These are phyloP conservation scores for Rhinocladiella similis DNA, from an alignment of 2,329 filamentous ascomycete genomes.

Conservation along the genomic window DNA sequence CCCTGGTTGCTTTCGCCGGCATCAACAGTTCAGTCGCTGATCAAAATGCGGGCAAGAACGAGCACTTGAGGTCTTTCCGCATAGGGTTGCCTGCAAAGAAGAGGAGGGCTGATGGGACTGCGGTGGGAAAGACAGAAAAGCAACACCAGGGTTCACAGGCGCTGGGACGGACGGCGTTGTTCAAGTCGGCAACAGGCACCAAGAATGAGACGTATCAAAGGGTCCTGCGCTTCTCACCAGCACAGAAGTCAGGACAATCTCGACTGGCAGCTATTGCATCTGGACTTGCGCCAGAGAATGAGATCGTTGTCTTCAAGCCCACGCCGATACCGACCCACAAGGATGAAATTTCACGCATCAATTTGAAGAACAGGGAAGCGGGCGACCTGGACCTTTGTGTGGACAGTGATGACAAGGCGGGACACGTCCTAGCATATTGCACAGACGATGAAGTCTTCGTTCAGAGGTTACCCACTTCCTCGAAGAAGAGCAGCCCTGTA, in stretches of 20 bases:
- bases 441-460: constrained; percentile 73
- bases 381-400: constrained; percentile 33
- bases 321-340: constrained; percentile 55
- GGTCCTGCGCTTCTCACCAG: constrained; percentile 57
- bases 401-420: constrained; percentile 12
- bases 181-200: constrained; percentile 37
- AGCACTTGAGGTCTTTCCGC: constrained; percentile 77
- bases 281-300: constrained; percentile 70
- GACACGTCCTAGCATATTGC: constrained; percentile 76
- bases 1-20: constrained; percentile 66
- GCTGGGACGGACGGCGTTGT: constrained; percentile 36
- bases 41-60: constrained; percentile 73
- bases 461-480: constrained; percentile 57
- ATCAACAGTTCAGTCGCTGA: constrained; percentile 78
- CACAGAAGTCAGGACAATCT: constrained; percentile 37
- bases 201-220: constrained; percentile 63
- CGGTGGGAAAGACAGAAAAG: constrained; percentile 25
- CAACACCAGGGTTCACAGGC: constrained; percentile 27
- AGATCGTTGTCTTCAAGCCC: constrained; percentile 75
- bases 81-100: constrained; percentile 57
- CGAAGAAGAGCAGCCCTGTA: constrained; percentile 36
- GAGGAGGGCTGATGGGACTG: constrained; percentile 29
- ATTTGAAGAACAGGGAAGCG: constrained; percentile 53
- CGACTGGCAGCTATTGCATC: constrained; percentile 78
- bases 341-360: constrained; percentile 57